Evolutionary conservation across 495 filamentous ascomycete species (phyloP), one percentile per base, ranked within the genome.

Genomic region (Cercophora scortea): DNA sequence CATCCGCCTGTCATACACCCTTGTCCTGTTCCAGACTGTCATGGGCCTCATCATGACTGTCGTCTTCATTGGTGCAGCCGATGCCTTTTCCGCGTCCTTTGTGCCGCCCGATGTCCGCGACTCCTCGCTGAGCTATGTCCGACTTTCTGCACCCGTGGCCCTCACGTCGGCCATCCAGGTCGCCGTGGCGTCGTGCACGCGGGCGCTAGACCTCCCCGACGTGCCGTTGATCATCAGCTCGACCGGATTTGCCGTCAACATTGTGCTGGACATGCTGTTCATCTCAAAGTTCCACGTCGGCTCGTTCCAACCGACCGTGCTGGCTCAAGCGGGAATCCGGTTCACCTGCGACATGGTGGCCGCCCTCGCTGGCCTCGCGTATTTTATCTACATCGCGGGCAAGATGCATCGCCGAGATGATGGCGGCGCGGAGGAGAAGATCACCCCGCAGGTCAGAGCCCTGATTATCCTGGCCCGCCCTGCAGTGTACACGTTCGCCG

Each of bases 141-240:
- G 83, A 8, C 80, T 88, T 54, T 75, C 71, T n/a, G 73, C 83
- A 0, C 80, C 87, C 47, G 73, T 73, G 8, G 75, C 79, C 0
- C 57, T 89, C 10, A 81, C 77, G 43, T 84, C 79, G 1, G 78
- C 86, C 0, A 68, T 88, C 6, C 78, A 88, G 65, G 78, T 75
- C 6, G 81, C 84, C 0, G 79, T 89, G 1, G 74, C 80, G 2
- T 64, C 68, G 11, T 75, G 73, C 4, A 89, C 86, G 3, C 67
- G 86, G 49, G 80, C 85, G 1, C 68, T 89, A 19, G 86, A 89
- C 67, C 75, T 80, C 49, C 87, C 87, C 0, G 86, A 89, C 59
- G 79, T 90, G 2, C 85, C 86, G 9, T 64, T 90, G 0, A 54
- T 89, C 17, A 87, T 89, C 59, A 87, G 77, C 60, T 73, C 71